These are phyloP conservation scores for Cercospora berteroae DNA, from an alignment of 2,329 filamentous ascomycete genomes.

Conservation along the genomic window DNA sequence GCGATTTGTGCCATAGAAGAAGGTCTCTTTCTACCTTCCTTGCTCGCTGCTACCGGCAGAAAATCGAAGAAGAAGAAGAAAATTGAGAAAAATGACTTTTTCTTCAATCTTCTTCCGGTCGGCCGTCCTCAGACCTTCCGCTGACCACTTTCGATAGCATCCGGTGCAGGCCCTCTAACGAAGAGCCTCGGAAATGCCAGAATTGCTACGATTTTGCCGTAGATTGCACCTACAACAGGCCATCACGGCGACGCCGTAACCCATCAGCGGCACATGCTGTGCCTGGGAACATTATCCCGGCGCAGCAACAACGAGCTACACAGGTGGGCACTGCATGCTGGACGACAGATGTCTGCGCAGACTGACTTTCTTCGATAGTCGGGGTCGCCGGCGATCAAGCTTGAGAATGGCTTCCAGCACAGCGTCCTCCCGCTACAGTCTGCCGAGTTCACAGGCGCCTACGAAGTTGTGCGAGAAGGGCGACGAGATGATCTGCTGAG, in stretches of 20 bases:
- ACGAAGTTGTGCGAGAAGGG: slow-evolving; percentile 28
- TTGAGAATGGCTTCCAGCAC: slow-evolving; percentile 16
- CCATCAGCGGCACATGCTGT: slow-evolving; percentile 20
- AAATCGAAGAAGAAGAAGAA: too few species aligned
- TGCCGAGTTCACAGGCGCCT: slow-evolving; percentile 26
- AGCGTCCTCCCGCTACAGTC: not conserved
- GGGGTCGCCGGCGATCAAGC: slow-evolving; percentile 21
- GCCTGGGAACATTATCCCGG: slow-evolving; percentile 29
- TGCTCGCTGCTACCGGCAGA: too few species aligned
- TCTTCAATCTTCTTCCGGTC: too few species aligned
- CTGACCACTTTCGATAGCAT: too few species aligned
- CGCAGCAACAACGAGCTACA: slow-evolving; percentile 19
- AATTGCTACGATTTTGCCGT: slow-evolving; percentile 53
- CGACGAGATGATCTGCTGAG: slow-evolving; percentile 28
- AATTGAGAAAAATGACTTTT: too few species aligned
- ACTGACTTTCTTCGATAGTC: slow-evolving; percentile 13
- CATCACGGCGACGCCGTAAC: slow-evolving; percentile 40
- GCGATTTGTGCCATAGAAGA: slow-evolving; percentile 53
- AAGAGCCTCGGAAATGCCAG: slow-evolving; percentile 44
- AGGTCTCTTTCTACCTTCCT: too few species aligned
- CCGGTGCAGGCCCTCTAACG: slow-evolving; percentile 42
- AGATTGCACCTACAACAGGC: slow-evolving; percentile 50
- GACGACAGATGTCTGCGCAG: not conserved
- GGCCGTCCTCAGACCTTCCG: too few species aligned
- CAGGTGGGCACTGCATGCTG: not conserved